phyloP scores from a whole-genome alignment of 2,329 filamentous ascomycete species.

The Cladophialophora bantiana region DNA sequence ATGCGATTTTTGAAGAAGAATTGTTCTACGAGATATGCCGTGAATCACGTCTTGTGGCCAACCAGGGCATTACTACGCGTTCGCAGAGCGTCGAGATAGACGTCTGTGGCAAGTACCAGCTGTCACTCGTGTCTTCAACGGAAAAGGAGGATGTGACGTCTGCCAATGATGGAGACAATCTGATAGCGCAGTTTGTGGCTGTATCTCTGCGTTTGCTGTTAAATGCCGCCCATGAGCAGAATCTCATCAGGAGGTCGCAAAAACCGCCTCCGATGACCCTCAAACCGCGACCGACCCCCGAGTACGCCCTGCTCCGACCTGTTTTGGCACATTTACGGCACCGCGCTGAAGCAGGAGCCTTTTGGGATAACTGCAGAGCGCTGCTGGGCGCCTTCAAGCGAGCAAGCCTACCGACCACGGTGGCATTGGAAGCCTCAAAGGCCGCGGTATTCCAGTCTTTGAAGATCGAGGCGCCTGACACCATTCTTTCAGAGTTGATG shows the following conservation, averaged over 20 bases:
- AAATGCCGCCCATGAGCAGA: constrained; percentile 78
- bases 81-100: constrained; percentile 65
- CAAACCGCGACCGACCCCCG: constrained; percentile 56
- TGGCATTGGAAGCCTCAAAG: constrained; percentile 20
- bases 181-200: constrained; percentile 69
- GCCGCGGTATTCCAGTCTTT: constrained; percentile 12
- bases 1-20: constrained; percentile 69
- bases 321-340: constrained; percentile 64
- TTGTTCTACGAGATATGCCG: constrained; percentile 87
- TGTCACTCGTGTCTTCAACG: constrained; percentile 72
- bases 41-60: constrained; percentile 76
- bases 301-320: constrained; percentile 66
- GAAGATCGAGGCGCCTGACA: constrained; percentile 20
- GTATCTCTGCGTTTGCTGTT: constrained; percentile 78
- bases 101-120: constrained; percentile 60
- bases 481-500: constrained; percentile 29
- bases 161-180: constrained; percentile 49
- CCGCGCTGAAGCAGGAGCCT: constrained; percentile 43
- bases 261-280: constrained; percentile 62
- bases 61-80: constrained; percentile 72
- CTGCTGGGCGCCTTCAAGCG: constrained; percentile 36
- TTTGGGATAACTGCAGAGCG: constrained; percentile 44
- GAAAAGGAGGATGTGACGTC: constrained; percentile 55
- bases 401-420: constrained; percentile 29
- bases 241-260: constrained; percentile 71